These are phyloP conservation scores for Avena sativa DNA, from an alignment of 176 grass and related monocot genomes.

Conservation along the genomic window DNA sequence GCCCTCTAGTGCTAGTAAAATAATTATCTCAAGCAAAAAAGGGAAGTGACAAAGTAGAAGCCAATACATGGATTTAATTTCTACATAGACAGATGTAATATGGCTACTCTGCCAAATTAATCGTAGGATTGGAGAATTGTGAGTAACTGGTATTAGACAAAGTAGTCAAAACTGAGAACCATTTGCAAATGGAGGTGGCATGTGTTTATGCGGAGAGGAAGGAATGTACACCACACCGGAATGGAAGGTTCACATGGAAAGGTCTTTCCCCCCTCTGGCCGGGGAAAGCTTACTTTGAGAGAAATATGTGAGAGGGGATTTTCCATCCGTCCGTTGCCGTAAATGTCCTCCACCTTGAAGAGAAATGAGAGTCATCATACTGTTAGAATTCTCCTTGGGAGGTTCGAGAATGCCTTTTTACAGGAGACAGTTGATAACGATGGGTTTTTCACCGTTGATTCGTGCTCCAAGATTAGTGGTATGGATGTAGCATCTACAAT, in stretches of 20 bases:
- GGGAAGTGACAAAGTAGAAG: neutral
- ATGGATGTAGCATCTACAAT: too few species aligned
- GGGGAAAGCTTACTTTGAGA: neutral
- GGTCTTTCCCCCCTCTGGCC: neutral
- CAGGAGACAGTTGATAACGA: too few species aligned
- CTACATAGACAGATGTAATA: neutral
- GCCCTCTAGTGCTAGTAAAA: neutral
- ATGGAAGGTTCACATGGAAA: neutral
- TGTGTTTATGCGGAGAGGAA: neutral
- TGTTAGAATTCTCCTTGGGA: neutral
- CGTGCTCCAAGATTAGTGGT: too few species aligned
- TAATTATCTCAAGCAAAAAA: neutral
- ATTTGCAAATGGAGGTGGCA: neutral
- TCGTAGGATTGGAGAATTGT: neutral
- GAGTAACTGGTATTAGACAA: neutral
- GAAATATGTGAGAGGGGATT: neutral
- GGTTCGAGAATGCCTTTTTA: too few species aligned
- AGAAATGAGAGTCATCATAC: neutral
- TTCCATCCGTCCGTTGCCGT: neutral
- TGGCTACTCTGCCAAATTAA: neutral
- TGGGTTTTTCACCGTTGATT: too few species aligned
- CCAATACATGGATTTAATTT: neutral
- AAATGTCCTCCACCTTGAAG: neutral
- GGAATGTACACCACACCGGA: neutral
- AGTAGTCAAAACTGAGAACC: neutral